These are phyloP conservation scores for Starmerella powellii DNA, from an alignment of 805 yeast genomes.

Conservation along the genomic window DNA sequence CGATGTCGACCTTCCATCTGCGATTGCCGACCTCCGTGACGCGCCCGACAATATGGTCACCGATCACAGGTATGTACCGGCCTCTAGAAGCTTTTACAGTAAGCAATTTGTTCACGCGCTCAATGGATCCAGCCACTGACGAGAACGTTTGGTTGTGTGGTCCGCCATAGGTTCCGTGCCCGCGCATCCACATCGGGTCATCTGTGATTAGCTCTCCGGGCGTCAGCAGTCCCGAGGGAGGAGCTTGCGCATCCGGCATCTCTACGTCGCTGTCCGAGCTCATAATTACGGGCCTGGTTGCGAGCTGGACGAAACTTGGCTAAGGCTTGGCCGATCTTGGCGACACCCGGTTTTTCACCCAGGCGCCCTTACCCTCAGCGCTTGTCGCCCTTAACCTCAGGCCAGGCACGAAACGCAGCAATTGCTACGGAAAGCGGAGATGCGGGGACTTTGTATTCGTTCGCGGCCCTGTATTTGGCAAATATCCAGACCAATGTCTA, in stretches of 20 bases:
- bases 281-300: background rate
- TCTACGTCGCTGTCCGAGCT: slow-evolving; percentile 14
- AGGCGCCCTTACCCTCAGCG: too few species aligned
- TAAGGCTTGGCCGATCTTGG: too few species aligned
- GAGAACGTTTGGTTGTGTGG: slow-evolving; percentile 66
- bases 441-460: too few species aligned
- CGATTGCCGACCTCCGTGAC: slow-evolving; percentile 87
- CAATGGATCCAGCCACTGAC: slow-evolving; percentile 83
- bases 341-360: too few species aligned
- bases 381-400: too few species aligned
- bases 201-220: slow-evolving; percentile 96
- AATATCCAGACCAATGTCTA: background rate
- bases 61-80: slow-evolving; percentile 84
- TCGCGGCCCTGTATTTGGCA: too few species aligned
- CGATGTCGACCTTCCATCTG: slow-evolving; percentile 95
- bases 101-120: slow-evolving; percentile 72
- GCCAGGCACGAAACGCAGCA: too few species aligned
- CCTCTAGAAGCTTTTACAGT: slow-evolving; percentile 81
- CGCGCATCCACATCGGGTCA: slow-evolving; percentile 96
- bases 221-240: slow-evolving; percentile 45
- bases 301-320: too few species aligned
- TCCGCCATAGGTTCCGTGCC: slow-evolving; percentile 78
- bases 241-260: slow-evolving; percentile 6
- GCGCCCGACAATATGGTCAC: slow-evolving; percentile 91
- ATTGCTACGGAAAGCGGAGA: too few species aligned